phyloP scores from a whole-genome alignment of 257 asterid species.

The Marsdenia floribunda region DNA sequence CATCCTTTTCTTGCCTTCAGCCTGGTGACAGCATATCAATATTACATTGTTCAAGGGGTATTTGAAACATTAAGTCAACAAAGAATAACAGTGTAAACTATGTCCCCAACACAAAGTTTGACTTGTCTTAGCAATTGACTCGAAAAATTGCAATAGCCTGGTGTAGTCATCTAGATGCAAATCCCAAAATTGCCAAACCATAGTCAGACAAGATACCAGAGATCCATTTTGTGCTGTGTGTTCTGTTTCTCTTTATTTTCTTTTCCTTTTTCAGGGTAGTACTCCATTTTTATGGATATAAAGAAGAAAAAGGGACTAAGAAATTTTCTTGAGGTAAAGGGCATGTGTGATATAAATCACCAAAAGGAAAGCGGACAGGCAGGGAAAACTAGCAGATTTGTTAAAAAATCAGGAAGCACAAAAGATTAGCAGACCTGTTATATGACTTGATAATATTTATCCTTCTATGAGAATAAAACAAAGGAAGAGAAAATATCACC shows the following conservation, averaged over 20 bases:
- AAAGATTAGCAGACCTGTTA: not conserved
- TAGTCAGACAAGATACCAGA: not conserved
- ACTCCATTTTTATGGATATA: not conserved
- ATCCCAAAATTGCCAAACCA: not conserved
- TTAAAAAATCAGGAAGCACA: not conserved
- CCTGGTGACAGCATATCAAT: conserved; percentile 39
- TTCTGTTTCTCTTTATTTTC: not conserved
- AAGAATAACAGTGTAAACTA: not conserved
- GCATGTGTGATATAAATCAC: too few species aligned
- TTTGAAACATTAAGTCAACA: not conserved
- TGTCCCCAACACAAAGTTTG: not conserved
- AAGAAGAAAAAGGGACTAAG: not conserved
- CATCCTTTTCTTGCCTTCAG: conserved; percentile 99
- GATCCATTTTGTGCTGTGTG: not conserved
- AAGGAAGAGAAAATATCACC: conserved; percentile 31
- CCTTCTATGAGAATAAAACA: not conserved
- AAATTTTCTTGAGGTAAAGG: not conserved
- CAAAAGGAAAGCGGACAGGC: not conserved
- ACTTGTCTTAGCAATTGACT: not conserved
- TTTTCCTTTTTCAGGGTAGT: not conserved
- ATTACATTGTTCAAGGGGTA: not conserved
- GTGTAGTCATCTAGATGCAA: not conserved
- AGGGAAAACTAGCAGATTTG: not conserved
- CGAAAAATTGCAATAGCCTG: not conserved
- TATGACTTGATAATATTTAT: not conserved